These are phyloP conservation scores for Pleurotus giganteus DNA, from an alignment of 768 basidiomycete species.

Conservation along the genomic window DNA sequence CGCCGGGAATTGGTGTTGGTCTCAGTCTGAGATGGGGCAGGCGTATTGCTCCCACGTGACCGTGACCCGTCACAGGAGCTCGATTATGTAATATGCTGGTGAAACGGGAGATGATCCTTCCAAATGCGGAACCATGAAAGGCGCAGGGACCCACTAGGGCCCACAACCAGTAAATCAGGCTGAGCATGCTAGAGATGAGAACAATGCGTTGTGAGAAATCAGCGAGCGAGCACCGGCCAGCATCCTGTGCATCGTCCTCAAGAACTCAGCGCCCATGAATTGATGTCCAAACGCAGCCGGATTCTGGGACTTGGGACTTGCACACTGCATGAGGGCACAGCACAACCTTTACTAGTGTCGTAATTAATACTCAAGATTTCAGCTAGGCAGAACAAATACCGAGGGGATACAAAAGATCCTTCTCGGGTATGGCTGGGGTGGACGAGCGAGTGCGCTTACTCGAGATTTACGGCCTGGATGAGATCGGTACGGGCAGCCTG, in stretches of 20 bases:
- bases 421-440: too few relatives aligned
- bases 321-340: too few relatives aligned
- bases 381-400: too few relatives aligned
- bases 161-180: not conserved
- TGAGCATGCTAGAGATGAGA: not conserved
- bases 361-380: too few relatives aligned
- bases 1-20: not conserved
- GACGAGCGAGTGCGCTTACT: not conserved
- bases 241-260: too few relatives aligned
- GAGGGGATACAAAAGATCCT: too few relatives aligned
- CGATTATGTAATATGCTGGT: not conserved
- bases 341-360: too few relatives aligned
- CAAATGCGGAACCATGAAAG: not conserved
- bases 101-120: not conserved
- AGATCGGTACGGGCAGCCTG: not conserved
- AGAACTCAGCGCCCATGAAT: not conserved
- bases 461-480: slow-evolving; percentile 2
- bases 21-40: too few relatives aligned
- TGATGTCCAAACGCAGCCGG: too few relatives aligned
- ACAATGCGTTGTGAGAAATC: not conserved
- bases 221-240: too few relatives aligned
- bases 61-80: not conserved
- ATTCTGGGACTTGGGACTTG: too few relatives aligned
- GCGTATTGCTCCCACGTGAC: slow-evolving; percentile 10
- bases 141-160: slow-evolving; percentile 3